Evolutionary conservation across 192 early-diverging fungal genomes (phyloP).

Genomic region (Coemansia sp.): DNA sequence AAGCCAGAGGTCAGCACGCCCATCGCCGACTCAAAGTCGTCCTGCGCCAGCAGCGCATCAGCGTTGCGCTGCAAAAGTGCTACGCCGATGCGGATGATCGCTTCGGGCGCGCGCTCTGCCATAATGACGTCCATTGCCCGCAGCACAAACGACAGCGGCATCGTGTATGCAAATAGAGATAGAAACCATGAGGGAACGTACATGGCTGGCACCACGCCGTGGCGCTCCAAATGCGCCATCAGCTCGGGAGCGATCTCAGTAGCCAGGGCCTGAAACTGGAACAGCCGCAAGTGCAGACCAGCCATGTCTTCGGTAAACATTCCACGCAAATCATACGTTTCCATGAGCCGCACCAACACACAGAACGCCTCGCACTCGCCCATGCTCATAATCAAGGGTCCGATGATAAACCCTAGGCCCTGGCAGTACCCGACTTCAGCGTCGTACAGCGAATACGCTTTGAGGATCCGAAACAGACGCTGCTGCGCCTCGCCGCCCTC

Average conservation of each 20-base stretch:
- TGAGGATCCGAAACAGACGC: slow-evolving; percentile 81
- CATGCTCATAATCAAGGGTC: slow-evolving; percentile 93
- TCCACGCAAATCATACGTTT: slow-evolving; percentile 85
- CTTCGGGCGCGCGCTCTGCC: slow-evolving; percentile 86
- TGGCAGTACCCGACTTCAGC: slow-evolving; percentile 97
- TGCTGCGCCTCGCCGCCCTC: slow-evolving; percentile 84
- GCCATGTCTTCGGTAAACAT: slow-evolving; percentile 95
- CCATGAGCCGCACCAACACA: slow-evolving; percentile 92
- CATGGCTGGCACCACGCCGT: slow-evolving; percentile 79
- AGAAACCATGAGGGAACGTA: slow-evolving; percentile 98
- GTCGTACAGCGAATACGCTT: slow-evolving; percentile 94
- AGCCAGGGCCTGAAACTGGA: slow-evolving; percentile 81
- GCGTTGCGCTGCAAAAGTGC: slow-evolving; percentile 84
- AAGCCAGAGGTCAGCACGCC: slow-evolving; percentile 82
- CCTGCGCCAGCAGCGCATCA: slow-evolving; percentile 65
- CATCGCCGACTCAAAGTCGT: slow-evolving; percentile 80
- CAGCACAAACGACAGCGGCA: slow-evolving; percentile 85
- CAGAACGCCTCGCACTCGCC: slow-evolving; percentile 92
- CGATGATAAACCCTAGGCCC: slow-evolving; percentile 93
- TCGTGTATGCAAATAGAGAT: slow-evolving; percentile 94
- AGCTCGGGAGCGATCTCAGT: slow-evolving; percentile 74
- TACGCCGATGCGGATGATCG: slow-evolving; percentile 83
- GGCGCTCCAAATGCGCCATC: slow-evolving; percentile 69
- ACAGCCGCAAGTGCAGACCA: slow-evolving; percentile 85
- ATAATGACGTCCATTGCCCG: slow-evolving; percentile 92